Conservation (phyloP, 2,329 filamentous ascomycete species). For the Stagonosporopsis vannaccii region DNA sequence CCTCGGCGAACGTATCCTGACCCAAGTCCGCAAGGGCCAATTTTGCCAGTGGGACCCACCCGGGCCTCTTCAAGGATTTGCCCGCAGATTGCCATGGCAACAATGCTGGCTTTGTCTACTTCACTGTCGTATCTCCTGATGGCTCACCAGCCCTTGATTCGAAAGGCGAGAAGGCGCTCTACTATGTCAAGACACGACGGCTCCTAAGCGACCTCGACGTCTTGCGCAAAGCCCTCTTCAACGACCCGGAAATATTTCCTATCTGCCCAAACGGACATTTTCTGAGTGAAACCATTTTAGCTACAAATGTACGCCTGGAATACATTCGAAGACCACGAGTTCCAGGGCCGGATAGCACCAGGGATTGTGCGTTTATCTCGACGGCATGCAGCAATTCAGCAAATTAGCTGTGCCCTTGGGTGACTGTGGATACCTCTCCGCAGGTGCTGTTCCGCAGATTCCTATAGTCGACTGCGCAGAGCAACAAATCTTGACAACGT, state of each 20-base stretch:
- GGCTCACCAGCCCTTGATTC: neutral
- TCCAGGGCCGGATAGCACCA: neutral
- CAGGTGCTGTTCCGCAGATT: neutral
- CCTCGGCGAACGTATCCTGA: neutral
- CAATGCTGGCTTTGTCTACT: neutral
- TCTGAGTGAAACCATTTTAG: neutral
- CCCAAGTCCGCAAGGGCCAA: neutral
- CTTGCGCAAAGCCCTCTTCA: neutral
- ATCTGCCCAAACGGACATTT: neutral
- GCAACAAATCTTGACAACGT: neutral
- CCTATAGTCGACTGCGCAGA: neutral
- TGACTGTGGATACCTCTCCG: neutral
- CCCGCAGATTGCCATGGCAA: neutral
- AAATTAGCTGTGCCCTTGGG: neutral
- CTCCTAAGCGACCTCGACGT: neutral
- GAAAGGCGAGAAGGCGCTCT: neutral
- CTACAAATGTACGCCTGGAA: neutral
- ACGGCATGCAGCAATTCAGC: neutral
- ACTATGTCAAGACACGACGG: neutral
- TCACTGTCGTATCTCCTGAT: neutral
- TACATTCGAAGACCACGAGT: neutral
- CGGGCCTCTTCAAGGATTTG: neutral
- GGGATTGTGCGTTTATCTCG: neutral
- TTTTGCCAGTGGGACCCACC: neutral
- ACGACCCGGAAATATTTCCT: neutral